Evolutionary conservation across 257 asterid genomes (phyloP), one percentile per base, ranked within the genome.

Genomic region (Capsicum chinense): DNA sequence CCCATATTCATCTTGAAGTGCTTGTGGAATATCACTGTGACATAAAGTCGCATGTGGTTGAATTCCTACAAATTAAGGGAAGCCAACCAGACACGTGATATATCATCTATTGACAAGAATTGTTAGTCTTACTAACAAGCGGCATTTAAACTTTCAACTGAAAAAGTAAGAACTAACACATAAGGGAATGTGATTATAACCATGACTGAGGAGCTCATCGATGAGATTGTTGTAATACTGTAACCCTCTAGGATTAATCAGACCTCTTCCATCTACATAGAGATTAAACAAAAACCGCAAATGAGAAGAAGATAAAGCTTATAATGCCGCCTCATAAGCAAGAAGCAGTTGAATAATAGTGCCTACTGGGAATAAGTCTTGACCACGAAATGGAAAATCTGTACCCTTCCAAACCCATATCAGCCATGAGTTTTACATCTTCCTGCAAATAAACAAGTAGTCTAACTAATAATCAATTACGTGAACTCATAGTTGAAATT

Each of bases 21-120:
- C 90, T 83, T 92, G 95, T 7, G 97, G 96, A 11, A 79, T 64
- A 91, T 92, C 97, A 37, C 82, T 3, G 68, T 92, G 97, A 79
- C 6, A 17, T 47, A 93, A 79, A 6, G 92, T 90, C 19, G 88
- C 88, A 80, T 92, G 94, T 5, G 93, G 94, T 84, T 90, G 88
- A 52, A 92, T 91, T 80, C 96, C 97, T 93, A 86, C 78, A 79
- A 35, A 71, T 3, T 5, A 13, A 14, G 39, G 10, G 42, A 11
- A 76, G n/a, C 35, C 15, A 60, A 56, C 17, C 57, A 37, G 80
- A 74, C 16, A 78, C 58, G 6, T 57, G 54, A 33, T 19, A 15
- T 62, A 44, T 70, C 79, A 44, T 70, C 56, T 9, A 16, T 9
- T 58, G n/a, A 59, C 16, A 9, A 7, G 39, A 35, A 19, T 12